These are phyloP conservation scores for Diaporthe ampelina DNA, from an alignment of 2,329 filamentous ascomycete genomes.

Conservation along the genomic window DNA sequence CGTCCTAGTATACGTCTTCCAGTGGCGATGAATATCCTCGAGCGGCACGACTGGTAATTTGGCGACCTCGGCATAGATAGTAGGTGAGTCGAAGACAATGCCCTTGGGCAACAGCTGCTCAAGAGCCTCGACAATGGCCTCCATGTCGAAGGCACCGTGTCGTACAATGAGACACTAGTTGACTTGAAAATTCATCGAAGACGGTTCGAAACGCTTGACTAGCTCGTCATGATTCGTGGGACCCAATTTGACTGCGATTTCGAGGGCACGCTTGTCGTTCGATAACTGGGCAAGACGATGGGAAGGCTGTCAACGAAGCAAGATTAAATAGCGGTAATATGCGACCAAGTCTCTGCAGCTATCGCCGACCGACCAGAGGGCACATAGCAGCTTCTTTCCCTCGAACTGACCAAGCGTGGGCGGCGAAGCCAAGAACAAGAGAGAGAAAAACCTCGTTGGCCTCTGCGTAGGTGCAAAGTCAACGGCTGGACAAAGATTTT, in stretches of 20 bases:
- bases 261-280: not conserved
- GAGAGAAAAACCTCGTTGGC: not conserved
- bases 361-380: not conserved
- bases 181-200: conserved; percentile 29
- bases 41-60: conserved; percentile 63
- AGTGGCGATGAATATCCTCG: conserved; percentile 68
- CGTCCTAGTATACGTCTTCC: conserved; percentile 73
- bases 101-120: conserved; percentile 68
- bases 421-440: too few species aligned
- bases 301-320: not conserved
- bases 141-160: conserved; percentile 30
- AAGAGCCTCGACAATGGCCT: conserved; percentile 45
- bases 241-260: not conserved
- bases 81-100: conserved; percentile 67
- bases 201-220: conserved; percentile 11
- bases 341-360: conserved; percentile 1
- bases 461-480: not conserved
- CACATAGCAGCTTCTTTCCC: conserved; percentile 16
- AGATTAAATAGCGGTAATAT: not conserved
- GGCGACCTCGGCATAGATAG: conserved; percentile 68
- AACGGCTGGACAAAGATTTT: conserved; percentile 17
- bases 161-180: conserved; percentile 20
- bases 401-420: not conserved
- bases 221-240: conserved; percentile 37
- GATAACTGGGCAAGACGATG: not conserved